These are phyloP conservation scores for Aspergillus puulaauensis DNA, from an alignment of 2,329 filamentous ascomycete genomes.

Conservation along the genomic window DNA sequence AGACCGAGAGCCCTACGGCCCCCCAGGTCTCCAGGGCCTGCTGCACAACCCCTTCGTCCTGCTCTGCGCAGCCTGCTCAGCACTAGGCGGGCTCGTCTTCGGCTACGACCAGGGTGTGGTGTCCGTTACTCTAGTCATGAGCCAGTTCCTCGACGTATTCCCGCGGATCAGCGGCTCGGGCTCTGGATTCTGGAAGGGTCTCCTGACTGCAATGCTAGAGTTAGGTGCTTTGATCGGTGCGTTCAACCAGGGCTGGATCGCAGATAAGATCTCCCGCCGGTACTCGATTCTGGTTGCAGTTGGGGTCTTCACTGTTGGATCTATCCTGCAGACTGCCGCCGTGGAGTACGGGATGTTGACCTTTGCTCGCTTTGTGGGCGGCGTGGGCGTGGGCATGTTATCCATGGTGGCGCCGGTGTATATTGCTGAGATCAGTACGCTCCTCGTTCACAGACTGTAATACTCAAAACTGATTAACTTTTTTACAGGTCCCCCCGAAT, in stretches of 20 bases:
- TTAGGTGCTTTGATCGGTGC: constrained; percentile 36
- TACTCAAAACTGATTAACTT: too few species aligned
- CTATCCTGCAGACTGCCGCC: constrained; percentile 21
- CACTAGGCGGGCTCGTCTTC: too few species aligned
- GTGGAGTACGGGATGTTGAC: constrained; percentile 1
- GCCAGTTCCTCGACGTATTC: constrained; percentile 38
- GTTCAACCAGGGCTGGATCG: constrained; percentile 30
- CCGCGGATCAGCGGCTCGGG: constrained; percentile 31
- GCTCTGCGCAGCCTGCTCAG: too few species aligned
- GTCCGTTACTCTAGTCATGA: constrained; percentile 28
- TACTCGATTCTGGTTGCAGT: constrained; percentile 36
- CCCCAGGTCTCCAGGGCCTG: too few species aligned
- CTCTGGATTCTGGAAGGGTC: constrained; percentile 28
- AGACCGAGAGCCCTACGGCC: too few species aligned
- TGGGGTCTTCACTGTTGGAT: constrained; percentile 34
- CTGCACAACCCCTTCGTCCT: too few species aligned
- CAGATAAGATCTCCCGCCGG: constrained; percentile 31
- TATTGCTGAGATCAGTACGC: neutral
- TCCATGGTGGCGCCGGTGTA: neutral
- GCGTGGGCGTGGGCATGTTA: constrained; percentile 31
- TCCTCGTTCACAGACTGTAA: too few species aligned
- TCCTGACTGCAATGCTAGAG: constrained; percentile 32
- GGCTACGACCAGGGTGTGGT: too few species aligned
- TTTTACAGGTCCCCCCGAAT: neutral
- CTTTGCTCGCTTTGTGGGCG: constrained; percentile 26